A percentile compares a stretch with the other conserved stretches of the same genome.
Evolutionary conservation across 331 rosid genomes (phyloP).

Genomic region (Prunus yedoensis): DNA sequence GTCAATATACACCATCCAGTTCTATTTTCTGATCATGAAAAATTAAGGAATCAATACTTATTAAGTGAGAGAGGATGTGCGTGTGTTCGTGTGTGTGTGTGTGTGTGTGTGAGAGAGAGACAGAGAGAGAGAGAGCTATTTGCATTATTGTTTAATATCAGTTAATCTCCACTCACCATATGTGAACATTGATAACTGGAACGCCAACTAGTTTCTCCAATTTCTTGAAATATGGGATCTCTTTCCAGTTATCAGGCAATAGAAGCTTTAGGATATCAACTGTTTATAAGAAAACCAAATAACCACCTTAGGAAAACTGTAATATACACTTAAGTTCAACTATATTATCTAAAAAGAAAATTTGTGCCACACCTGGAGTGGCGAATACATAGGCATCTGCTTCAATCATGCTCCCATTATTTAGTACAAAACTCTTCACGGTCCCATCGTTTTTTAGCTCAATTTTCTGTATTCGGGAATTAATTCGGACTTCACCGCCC

Average conservation of each 20-base stretch:
- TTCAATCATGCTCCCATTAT: conserved; percentile 65
- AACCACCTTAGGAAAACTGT: conserved; percentile 22
- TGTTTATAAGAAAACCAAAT: conserved; percentile 33
- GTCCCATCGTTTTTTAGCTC: conserved; percentile 84
- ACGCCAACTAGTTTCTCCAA: conserved; percentile 91
- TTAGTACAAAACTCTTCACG: conserved; percentile 67
- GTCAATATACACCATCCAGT: neutral
- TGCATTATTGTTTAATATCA: conserved; percentile 1
- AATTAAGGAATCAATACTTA: neutral
- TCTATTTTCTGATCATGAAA: neutral
- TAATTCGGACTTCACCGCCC: conserved; percentile 87
- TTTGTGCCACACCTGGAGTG: conserved; percentile 63
- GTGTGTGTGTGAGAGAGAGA: neutral
- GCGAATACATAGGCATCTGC: conserved; percentile 92
- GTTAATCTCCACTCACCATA: conserved; percentile 63
- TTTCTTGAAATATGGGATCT: conserved; percentile 86
- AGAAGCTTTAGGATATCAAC: conserved; percentile 93
- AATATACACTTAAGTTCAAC: conserved; percentile 8
- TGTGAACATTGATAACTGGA: conserved; percentile 91
- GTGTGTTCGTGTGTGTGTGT: neutral
- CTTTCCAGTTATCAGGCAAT: conserved; percentile 84
- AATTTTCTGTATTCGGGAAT: conserved; percentile 75
- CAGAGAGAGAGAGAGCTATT: neutral
- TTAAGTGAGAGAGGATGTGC: too few species aligned
- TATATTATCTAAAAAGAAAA: conserved; percentile 4